Conservation (phyloP, 257 asterid species). For the Przewalskia tangutica region DNA sequence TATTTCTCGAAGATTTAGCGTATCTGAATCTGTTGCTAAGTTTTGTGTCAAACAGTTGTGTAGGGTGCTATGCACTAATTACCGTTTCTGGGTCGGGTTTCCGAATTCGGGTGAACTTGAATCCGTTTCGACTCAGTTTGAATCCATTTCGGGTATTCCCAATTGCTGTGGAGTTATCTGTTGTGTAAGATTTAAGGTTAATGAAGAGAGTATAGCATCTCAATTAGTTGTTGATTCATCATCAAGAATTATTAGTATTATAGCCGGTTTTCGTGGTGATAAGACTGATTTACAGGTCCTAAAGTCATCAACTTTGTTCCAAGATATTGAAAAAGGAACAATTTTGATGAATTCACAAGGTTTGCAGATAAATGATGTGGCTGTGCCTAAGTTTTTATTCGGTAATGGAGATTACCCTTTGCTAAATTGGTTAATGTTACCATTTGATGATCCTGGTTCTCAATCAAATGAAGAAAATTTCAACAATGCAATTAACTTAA, state of each 20-base stretch:
- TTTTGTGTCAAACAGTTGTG: conserved; percentile 80
- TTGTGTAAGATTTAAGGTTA: conserved; percentile 40
- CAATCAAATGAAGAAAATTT: conserved; percentile 49
- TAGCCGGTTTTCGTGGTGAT: conserved; percentile 58
- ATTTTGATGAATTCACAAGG: conserved; percentile 35
- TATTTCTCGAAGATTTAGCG: conserved; percentile 37
- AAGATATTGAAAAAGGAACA: conserved; percentile 36
- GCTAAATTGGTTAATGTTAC: conserved; percentile 61
- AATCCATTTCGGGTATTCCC: conserved; percentile 58
- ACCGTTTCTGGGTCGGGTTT: conserved; percentile 82
- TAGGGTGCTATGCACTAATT: conserved; percentile 82
- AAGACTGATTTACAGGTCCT: conserved; percentile 33
- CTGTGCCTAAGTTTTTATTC: conserved; percentile 42
- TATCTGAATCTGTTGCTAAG: conserved; percentile 33
- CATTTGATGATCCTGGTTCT: conserved; percentile 26
- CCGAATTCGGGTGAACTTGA: conserved; percentile 45
- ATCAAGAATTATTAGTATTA: conserved; percentile 54
- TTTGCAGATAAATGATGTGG: conserved; percentile 20
- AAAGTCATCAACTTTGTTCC: conserved; percentile 37
- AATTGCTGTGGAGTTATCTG: conserved; percentile 67
- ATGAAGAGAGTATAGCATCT: conserved; percentile 38
- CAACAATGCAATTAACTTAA: conserved; percentile 28
- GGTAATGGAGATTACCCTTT: conserved; percentile 50
- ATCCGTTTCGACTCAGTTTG: conserved; percentile 42
- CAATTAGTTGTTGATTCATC: conserved; percentile 71